These are phyloP conservation scores for Sporothrix pallida DNA, from an alignment of 2,329 filamentous ascomycete genomes.

Conservation along the genomic window DNA sequence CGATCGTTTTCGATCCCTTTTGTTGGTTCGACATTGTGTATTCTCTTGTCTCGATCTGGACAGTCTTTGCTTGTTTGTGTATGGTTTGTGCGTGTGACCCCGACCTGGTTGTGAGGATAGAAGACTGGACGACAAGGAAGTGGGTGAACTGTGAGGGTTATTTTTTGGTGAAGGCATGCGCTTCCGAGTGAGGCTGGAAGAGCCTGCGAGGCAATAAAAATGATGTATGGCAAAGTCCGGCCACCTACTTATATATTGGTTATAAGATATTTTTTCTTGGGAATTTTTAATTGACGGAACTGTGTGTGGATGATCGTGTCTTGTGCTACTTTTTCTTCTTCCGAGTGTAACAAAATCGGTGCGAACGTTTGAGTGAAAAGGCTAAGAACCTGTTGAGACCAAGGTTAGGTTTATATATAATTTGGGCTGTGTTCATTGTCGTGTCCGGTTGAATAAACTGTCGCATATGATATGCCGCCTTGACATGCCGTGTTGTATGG, in stretches of 20 bases:
- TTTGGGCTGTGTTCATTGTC: background rate
- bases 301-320: background rate
- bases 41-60: constrained; percentile 3
- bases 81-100: background rate
- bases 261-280: constrained; percentile 18
- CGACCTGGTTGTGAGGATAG: background rate
- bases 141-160: background rate
- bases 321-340: too few species aligned
- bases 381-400: too few species aligned
- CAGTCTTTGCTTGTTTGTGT: background rate
- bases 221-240: background rate
- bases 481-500: background rate
- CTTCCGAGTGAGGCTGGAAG: background rate
- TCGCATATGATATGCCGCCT: background rate
- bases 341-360: background rate
- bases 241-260: constrained; percentile 27
- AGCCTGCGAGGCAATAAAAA: constrained; percentile 16
- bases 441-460: background rate
- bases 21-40: background rate
- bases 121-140: background rate
- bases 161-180: background rate
- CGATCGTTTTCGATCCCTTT: background rate
- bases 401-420: too few species aligned
- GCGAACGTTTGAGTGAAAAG: background rate
- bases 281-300: background rate